These are phyloP conservation scores for Schoenoplectus tabernaemontani DNA, from an alignment of 202 grass and related monocot genomes.

Conservation along the genomic window DNA sequence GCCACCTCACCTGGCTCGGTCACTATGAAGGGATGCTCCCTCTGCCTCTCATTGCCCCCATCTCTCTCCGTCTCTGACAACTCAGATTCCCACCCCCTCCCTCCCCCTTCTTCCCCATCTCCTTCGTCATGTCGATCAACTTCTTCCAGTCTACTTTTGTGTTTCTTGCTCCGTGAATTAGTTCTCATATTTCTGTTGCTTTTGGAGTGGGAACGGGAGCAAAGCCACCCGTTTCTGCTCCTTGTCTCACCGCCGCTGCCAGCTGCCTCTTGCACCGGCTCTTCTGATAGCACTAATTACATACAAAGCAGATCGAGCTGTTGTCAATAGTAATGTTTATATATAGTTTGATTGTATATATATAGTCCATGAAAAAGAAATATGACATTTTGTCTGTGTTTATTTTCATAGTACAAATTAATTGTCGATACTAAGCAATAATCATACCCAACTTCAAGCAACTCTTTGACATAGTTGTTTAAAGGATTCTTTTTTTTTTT, in stretches of 20 bases:
- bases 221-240: background rate
- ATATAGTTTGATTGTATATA: too few relatives aligned
- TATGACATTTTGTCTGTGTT: too few relatives aligned
- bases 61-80: constrained; percentile 54
- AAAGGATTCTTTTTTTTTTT: too few relatives aligned
- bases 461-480: too few relatives aligned
- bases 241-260: constrained; percentile 40
- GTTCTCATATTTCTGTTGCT: background rate
- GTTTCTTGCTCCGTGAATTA: constrained; percentile 12
- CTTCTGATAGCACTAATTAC: constrained; percentile 36
- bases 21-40: constrained; percentile 97
- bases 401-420: too few relatives aligned
- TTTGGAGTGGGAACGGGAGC: background rate
- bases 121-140: constrained; percentile 33
- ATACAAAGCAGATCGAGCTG: background rate
- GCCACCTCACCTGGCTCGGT: constrained; percentile 97
- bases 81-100: constrained; percentile 34
- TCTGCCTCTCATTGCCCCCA: constrained; percentile 40
- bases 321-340: background rate
- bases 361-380: too few relatives aligned
- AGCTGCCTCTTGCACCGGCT: constrained; percentile 35
- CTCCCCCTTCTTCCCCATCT: constrained; percentile 36
- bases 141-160: constrained; percentile 28
- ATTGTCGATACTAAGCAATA: too few relatives aligned
- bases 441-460: too few relatives aligned